Evolutionary conservation across 2,329 filamentous ascomycete genomes (phyloP), one percentile per base, ranked within the genome.

Genomic region (Colletotrichum magnum): DNA sequence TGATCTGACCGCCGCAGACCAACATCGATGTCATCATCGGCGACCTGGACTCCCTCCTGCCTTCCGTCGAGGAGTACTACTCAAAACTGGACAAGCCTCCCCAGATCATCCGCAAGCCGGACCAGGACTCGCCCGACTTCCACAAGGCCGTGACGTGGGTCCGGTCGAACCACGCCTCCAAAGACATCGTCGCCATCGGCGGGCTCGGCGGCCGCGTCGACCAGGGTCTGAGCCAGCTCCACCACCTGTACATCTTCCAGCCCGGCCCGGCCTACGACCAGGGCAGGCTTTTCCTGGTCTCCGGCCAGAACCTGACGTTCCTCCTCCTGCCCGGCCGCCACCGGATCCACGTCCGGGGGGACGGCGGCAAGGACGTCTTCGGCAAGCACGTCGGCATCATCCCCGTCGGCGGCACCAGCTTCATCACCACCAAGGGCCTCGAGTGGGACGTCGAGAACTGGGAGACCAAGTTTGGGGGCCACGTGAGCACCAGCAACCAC

Each of bases 41-140:
- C 54, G 96, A 99, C 78, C 87, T 99, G 10, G 96, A 99, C 82
- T 98, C 95, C 4, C 83, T 98, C 18, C 82, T 82, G 3, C 83
- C 88, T 10, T 81, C 88, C 13, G 87, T 93, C 12, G 85, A 86
- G 60, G 75, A 85, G n/a, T 92, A 92, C 80, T 97, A 95, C 81
- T 84, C 87, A 41, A 81, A 84, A 24, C 84, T 86, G 60, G 79
- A 77, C 16, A 76, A 63, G 21, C 79, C 77, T 79, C 84, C 94
- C 2, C 76, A 85, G 13, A 85, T 98, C 61, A 86, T 94, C 72
- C 83, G 90, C 74, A 90, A 95, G 72, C 78, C 85, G n/a, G 93
- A 97, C 77, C 94, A 98, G 79, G 89, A 97, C 74, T 92, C 91
- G 21, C 97, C 96, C 32, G 96, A 99, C 79, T 97, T 98, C 74